A percentile compares a stretch with the other conserved stretches of the same genome.
These are phyloP conservation scores for Tolypocladium nubicola DNA, from an alignment of 2,329 filamentous ascomycete genomes.

Conservation along the genomic window DNA sequence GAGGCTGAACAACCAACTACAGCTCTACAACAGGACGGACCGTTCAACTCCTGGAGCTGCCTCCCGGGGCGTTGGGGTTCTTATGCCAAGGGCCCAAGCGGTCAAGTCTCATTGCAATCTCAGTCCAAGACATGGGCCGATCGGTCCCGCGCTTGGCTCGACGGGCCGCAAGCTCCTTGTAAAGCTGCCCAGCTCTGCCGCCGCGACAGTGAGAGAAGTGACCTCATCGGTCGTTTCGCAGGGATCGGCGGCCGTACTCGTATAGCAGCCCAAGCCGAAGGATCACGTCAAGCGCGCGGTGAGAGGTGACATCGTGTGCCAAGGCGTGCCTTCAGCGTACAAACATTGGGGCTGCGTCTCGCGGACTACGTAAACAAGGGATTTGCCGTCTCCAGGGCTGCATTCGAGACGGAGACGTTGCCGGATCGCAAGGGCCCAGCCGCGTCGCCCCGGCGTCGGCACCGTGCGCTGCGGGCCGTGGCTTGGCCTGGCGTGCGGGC, in stretches of 20 bases:
- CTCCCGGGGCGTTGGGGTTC: not conserved
- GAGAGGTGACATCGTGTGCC: not conserved
- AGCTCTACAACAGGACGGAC: not conserved
- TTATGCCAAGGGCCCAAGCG: not conserved
- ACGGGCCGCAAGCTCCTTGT: not conserved
- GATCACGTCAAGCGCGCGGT: not conserved
- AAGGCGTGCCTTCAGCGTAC: not conserved
- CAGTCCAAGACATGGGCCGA: not conserved
- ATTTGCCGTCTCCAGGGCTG: not conserved
- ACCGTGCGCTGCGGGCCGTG: not conserved
- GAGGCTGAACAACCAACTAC: not conserved
- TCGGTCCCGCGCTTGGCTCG: too few relatives aligned
- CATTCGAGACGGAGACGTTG: not conserved
- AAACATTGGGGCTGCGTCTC: not conserved
- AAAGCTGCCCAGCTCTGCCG: not conserved
- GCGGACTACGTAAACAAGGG: not conserved
- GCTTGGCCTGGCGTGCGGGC: not conserved
- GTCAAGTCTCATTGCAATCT: not conserved
- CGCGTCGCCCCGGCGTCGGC: not conserved
- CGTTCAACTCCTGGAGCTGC: not conserved
- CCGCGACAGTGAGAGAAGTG: not conserved
- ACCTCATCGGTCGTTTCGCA: not conserved
- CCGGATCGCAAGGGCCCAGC: not conserved
- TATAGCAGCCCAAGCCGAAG: not conserved
- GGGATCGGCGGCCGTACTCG: not conserved